A percentile compares a stretch with the other conserved stretches of the same genome.
These are phyloP conservation scores for Chiua virens DNA, from an alignment of 768 basidiomycete genomes.

Conservation along the genomic window DNA sequence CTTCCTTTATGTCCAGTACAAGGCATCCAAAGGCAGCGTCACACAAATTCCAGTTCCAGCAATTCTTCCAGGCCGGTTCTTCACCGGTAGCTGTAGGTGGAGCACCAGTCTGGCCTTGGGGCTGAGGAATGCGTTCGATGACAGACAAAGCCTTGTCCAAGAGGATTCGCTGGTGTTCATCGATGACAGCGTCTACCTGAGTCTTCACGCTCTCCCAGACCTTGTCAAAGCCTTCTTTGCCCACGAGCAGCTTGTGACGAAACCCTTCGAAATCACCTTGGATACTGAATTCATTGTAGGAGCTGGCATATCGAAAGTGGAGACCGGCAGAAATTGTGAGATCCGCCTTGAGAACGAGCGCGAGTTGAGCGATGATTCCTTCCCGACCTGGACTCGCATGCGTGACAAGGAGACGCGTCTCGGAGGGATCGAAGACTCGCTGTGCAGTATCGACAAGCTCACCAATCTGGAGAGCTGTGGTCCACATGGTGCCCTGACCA, in stretches of 20 bases:
- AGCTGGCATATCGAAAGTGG: constrained; percentile 95
- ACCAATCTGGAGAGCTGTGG: constrained; percentile 94
- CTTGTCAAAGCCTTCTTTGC: constrained; percentile 82
- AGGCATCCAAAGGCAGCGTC: constrained; percentile 93
- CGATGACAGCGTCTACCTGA: constrained; percentile 90
- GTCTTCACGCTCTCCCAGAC: constrained; percentile 94
- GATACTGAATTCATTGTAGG: constrained; percentile 96
- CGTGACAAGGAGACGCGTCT: constrained; percentile 91
- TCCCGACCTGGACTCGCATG: constrained; percentile 93
- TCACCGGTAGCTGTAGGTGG: constrained; percentile 62
- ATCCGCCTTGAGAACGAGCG: constrained; percentile 90
- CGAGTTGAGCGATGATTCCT: constrained; percentile 88
- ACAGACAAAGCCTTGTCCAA: constrained; percentile 89
- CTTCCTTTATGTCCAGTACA: constrained; percentile 87
- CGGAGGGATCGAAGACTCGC: constrained; percentile 86
- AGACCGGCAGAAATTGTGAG: constrained; percentile 91
- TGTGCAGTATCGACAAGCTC: constrained; percentile 98
- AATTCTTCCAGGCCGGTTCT: constrained; percentile 97
- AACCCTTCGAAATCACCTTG: constrained; percentile 88
- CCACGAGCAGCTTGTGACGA: constrained; percentile 71
- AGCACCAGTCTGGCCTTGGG: constrained; percentile 36
- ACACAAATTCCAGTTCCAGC: constrained; percentile 98
- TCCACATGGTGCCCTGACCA: constrained; percentile 98
- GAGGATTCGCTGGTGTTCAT: constrained; percentile 83
- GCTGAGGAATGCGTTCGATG: constrained; percentile 72